Percentiles rank a stretch among this genome's conserved stretches.
These are phyloP conservation scores for Tylopilus felleus DNA, from an alignment of 768 basidiomycete species.

Conservation along the genomic window DNA sequence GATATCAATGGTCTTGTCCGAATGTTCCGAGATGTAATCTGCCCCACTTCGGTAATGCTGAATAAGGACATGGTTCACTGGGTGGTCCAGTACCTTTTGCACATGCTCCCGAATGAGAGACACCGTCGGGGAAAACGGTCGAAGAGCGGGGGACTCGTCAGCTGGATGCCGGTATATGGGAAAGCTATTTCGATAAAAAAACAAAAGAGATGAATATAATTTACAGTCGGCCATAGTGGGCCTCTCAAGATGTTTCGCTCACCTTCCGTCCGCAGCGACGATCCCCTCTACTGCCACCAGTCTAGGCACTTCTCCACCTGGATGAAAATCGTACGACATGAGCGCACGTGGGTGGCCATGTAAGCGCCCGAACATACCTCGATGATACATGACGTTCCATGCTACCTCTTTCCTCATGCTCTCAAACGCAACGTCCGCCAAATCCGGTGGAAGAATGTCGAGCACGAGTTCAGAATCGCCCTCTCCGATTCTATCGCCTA, in stretches of 20 bases:
- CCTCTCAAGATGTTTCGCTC: constrained; percentile 15
- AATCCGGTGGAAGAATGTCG: constrained; percentile 53
- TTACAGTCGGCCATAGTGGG: constrained; percentile 9
- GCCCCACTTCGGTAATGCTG: constrained; percentile 76
- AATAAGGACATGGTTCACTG: constrained; percentile 81
- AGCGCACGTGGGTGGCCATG: not conserved
- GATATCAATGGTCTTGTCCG: constrained; percentile 84
- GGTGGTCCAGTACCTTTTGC: constrained; percentile 55
- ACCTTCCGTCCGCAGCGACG: constrained; percentile 51
- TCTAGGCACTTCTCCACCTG: constrained; percentile 72
- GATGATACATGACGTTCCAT: constrained; percentile 73
- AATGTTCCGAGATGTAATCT: constrained; percentile 84
- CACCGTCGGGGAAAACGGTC: constrained; percentile 67
- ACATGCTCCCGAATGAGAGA: constrained; percentile 60
- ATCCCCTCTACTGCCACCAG: constrained; percentile 61
- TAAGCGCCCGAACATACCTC: constrained; percentile 44
- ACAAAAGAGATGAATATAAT: not conserved
- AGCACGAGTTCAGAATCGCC: constrained; percentile 65
- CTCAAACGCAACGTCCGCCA: constrained; percentile 57
- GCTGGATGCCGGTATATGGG: constrained; percentile 83
- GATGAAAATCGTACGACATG: constrained; percentile 2
- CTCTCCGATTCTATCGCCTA: constrained; percentile 51
- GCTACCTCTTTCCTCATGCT: constrained; percentile 59
- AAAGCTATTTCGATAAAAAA: constrained; percentile 40
- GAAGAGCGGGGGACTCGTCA: constrained; percentile 69